Conservation (phyloP, 1,139 yeast species). For the Casaregolazyma suthepensis region DNA sequence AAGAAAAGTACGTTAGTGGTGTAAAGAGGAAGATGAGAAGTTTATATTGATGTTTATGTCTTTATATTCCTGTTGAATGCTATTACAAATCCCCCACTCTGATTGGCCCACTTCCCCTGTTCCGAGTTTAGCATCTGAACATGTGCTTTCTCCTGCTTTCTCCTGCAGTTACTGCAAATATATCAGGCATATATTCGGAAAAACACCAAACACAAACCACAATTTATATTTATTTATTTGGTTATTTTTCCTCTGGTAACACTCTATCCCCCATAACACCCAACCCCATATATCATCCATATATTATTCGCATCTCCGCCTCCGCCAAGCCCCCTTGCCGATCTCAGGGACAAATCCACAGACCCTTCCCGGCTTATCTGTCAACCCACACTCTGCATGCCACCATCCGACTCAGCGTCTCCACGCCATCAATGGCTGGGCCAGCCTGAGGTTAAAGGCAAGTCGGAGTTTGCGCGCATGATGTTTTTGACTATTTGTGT, state of each 20-base stretch:
- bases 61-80: too few relatives aligned
- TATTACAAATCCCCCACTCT: neutral
- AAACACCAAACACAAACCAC: neutral
- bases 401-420: constrained; percentile 1
- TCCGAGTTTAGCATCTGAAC: neutral
- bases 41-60: too few relatives aligned
- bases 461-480: constrained; percentile 27
- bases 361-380: neutral
- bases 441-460: constrained; percentile 29
- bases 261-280: too few relatives aligned
- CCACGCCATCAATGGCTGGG: constrained; percentile 26
- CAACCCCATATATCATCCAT: neutral
- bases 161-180: neutral
- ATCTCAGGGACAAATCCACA: neutral
- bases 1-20: too few relatives aligned
- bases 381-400: neutral
- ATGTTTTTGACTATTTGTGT: constrained; percentile 32
- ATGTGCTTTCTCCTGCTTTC: neutral
- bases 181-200: too few relatives aligned
- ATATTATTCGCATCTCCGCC: neutral
- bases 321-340: neutral
- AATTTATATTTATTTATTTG: neutral
- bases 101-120: neutral
- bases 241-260: neutral
- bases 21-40: too few relatives aligned